phyloP scores from a whole-genome alignment of 768 basidiomycete species.

The Mycena olivaceomarginata region DNA sequence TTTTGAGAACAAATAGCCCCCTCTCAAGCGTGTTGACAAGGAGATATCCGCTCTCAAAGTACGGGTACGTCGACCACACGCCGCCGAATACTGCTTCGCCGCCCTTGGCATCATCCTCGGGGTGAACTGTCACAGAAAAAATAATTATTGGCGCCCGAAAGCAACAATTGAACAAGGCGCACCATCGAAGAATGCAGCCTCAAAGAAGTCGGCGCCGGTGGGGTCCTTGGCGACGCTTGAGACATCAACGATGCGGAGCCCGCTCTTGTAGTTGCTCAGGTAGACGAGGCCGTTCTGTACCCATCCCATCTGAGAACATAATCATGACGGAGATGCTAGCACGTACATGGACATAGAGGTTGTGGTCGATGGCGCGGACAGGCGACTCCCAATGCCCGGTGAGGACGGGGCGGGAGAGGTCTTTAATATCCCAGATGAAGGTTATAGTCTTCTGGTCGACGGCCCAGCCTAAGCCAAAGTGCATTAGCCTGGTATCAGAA shows the following conservation, averaged over 20 bases:
- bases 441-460: conserved; percentile 50
- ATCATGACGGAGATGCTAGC: not conserved
- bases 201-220: conserved; percentile 50
- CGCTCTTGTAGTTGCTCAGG: conserved; percentile 54
- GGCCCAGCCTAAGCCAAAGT: conserved; percentile 34
- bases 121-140: not conserved
- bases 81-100: conserved; percentile 35
- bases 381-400: conserved; percentile 51
- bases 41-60: conserved; percentile 43
- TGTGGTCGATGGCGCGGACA: conserved; percentile 52
- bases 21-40: conserved; percentile 10
- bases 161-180: not conserved
- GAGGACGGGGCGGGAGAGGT: conserved; percentile 48
- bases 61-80: conserved; percentile 38
- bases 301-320: not conserved
- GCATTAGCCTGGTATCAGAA: not conserved
- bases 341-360: conserved; percentile 48
- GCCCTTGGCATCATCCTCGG: conserved; percentile 40
- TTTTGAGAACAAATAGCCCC: not conserved
- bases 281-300: conserved; percentile 47
- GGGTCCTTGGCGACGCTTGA: conserved; percentile 51
- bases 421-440: conserved; percentile 54
- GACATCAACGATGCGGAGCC: conserved; percentile 53
- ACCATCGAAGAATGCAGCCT: conserved; percentile 52
- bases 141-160: not conserved